Percentiles rank a stretch among this genome's conserved stretches.
phyloP scores from a whole-genome alignment of 148 eudicot genomes.

The Arctostaphylos glauca region DNA sequence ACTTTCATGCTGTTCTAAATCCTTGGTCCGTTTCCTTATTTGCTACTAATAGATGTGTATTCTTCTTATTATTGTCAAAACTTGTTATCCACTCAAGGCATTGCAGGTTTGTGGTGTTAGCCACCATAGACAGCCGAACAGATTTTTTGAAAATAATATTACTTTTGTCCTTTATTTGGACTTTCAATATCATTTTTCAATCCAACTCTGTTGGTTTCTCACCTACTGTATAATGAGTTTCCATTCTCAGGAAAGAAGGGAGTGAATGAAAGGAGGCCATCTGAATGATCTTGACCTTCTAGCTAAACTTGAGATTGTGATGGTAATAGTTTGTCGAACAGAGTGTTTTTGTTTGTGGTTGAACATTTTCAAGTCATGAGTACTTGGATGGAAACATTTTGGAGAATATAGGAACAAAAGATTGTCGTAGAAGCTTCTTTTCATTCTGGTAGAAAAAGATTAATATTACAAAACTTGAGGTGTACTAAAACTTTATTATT shows the following conservation, averaged over 20 bases:
- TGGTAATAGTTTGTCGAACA: background rate
- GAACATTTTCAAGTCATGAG: background rate
- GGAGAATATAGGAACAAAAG: background rate
- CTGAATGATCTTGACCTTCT: background rate
- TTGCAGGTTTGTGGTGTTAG: background rate
- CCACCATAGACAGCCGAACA: background rate
- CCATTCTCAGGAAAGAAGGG: background rate
- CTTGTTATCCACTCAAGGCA: background rate
- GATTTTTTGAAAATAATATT: background rate
- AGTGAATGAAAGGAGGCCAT: background rate
- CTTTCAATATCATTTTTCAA: background rate
- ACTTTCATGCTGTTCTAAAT: background rate
- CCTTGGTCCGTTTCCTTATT: background rate
- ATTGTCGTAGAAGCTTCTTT: background rate
- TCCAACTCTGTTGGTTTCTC: background rate
- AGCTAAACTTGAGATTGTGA: conserved; percentile 9
- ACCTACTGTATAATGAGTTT: background rate
- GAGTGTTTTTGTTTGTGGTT: background rate
- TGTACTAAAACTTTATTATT: background rate
- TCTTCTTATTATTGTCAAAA: background rate
- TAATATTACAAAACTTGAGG: background rate
- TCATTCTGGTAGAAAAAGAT: background rate
- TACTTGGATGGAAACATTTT: background rate
- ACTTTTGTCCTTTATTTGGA: background rate
- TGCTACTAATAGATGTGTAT: background rate